Evolutionary conservation across 805 yeast genomes (phyloP), one percentile per base, ranked within the genome.

Genomic region (Jamesozyma rosinii): DNA sequence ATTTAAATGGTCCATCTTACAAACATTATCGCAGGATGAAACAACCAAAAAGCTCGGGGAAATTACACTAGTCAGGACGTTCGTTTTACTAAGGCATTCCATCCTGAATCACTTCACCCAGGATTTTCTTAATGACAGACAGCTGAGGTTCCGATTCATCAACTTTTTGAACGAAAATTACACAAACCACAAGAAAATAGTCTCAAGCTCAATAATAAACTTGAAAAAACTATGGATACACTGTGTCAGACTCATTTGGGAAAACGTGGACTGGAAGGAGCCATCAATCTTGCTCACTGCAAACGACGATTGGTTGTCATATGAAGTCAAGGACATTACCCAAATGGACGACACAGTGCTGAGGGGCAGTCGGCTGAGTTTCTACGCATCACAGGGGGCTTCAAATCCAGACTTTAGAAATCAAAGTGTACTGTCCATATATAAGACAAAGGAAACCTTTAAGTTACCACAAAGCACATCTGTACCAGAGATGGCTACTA

Each of bases 51-150:
- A 59, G 37, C 56, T 72, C 3, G 95, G 94, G 1, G 74, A 79
- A 46, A 68, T 83, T 37, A 80, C 82, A 1, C 67, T 85, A 11
- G 73, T 89, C 31, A 71, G 97, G 53, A 81, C 95, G 0, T 90
- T 89, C 66, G 95, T 86, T 22, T 79, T 83, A 24, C 53, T 92
- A 35, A 75, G 97, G 55, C 95, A 86, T 65, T 90, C 97, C 95
- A 61, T 90, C 17, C 64, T 85, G 46, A 90, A 89, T 61, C 89
- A 85, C 60, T 92, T 87, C 54, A 72, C 78, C 35, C 90, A 85
- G 57, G 97, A 92, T 61, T 92, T 89, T 58, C 66, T 81, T 21
- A 63, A 74, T 14, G 69, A 75, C 38, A 52, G 65, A 18, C 68
- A 71, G 42, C 62, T 82, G 29, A 66, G 88, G 43, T 49, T 53